Percentiles rank a stretch among this genome's conserved stretches.
Evolutionary conservation across 352 stramenopile species (phyloP).

Genomic region (Phytophthora multivora): DNA sequence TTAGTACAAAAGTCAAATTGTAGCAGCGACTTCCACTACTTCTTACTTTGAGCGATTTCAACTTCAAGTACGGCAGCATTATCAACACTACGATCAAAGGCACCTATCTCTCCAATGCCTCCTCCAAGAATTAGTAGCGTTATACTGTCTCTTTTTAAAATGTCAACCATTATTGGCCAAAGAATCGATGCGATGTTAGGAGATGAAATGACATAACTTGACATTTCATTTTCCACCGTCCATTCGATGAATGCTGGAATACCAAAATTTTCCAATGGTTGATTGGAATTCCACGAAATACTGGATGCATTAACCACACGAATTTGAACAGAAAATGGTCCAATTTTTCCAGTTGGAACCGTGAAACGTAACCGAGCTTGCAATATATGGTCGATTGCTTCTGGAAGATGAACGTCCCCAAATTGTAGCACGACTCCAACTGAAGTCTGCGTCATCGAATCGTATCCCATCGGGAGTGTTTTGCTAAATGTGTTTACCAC

Average conservation of each 20-base stretch:
- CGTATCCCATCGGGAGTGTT: constrained; percentile 27
- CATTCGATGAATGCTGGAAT: constrained; percentile 35
- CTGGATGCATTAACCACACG: constrained; percentile 26
- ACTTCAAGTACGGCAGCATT: constrained; percentile 43
- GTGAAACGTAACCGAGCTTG: constrained; percentile 38
- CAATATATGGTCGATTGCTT: constrained; percentile 31
- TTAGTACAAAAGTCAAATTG: neutral
- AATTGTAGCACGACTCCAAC: constrained; percentile 27
- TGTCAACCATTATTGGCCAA: neutral
- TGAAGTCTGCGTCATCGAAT: constrained; percentile 8
- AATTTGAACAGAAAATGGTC: constrained; percentile 49
- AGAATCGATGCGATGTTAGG: constrained; percentile 37
- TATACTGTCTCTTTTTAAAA: constrained; percentile 3
- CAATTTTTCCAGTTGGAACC: constrained; percentile 45
- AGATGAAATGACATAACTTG: constrained; percentile 32
- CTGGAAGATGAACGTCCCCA: constrained; percentile 29
- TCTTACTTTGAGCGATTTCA: constrained; percentile 42
- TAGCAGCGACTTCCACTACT: neutral
- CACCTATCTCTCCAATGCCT: constrained; percentile 51
- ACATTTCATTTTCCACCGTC: constrained; percentile 27
- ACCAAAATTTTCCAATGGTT: constrained; percentile 26
- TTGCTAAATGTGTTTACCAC: constrained; percentile 4
- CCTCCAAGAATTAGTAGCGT: constrained; percentile 47
- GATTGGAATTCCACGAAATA: constrained; percentile 13
- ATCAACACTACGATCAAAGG: constrained; percentile 38